Evolutionary conservation across 352 stramenopile genomes (phyloP), one percentile per base, ranked within the genome.

Genomic region (Phytophthora parvispora): DNA sequence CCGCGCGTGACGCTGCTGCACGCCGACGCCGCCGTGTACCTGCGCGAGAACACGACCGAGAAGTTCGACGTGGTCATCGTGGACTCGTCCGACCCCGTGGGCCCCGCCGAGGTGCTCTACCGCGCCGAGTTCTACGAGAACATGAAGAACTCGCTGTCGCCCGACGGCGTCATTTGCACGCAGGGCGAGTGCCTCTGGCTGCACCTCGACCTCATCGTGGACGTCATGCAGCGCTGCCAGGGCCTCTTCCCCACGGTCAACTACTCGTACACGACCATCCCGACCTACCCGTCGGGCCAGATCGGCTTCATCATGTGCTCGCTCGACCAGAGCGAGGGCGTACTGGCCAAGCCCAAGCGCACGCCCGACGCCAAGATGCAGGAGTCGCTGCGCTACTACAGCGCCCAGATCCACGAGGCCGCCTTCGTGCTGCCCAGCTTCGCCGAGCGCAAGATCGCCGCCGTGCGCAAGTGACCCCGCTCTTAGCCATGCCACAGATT

Each of bases 241-340:
- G 66, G 67, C 25, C 88, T 98, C 49, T 99, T 99, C 75, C 87
- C 88, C 13, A 97, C 91, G 10, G 97, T 99, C 67, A 96, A 99
- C 70, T 99, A 99, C 86, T 97, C 97, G 18, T 99, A 99, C 86
- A 99, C 97, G 49, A 99, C 94, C 49, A 99, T 99, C 73, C 98
- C 98, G 6, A 99, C 97, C 25, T 99, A 99, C 89, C 98, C 98
- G 9, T 99, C 91, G 43, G 98, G 98, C 47, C 97, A 99, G 80
- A 99, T 99, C 81, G 98, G 98, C 36, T 99, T 99, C 74, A 95
- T 99, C 67, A 81, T 99, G 71, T 96, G 89, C 82, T 91, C 89
- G 58, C 75, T 95, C 13, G 86, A 94, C 68, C 74, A 95, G 31
- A 82, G 72, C 60, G 62, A 75, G 10, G 75, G 81, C 24, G 80